Evolutionary conservation across 75 land plant genomes (phyloP).

Genomic region (Picea glauca): DNA sequence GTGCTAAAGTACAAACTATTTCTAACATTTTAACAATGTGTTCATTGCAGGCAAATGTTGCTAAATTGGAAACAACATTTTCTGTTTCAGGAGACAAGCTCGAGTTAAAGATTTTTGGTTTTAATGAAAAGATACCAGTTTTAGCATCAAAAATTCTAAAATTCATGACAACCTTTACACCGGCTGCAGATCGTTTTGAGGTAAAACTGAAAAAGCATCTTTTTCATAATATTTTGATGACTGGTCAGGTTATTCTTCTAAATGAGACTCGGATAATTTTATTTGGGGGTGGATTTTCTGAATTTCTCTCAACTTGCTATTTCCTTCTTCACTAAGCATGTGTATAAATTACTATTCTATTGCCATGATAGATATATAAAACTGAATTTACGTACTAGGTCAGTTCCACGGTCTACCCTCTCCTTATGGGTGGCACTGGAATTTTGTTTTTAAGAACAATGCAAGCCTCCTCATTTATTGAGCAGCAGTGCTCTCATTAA

Average conservation of each 20-base stretch:
- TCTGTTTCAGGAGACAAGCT: slow-evolving; percentile 64
- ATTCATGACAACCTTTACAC: slow-evolving; percentile 40
- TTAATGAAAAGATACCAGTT: slow-evolving; percentile 78
- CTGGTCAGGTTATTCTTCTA: not conserved
- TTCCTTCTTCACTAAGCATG: not conserved
- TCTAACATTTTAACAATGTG: slow-evolving; percentile 3
- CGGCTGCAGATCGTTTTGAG: slow-evolving; percentile 79
- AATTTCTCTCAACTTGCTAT: not conserved
- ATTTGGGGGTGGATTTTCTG: not conserved
- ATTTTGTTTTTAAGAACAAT: not conserved
- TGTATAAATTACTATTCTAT: not conserved
- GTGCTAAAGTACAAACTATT: not conserved
- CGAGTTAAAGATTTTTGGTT: slow-evolving; percentile 84
- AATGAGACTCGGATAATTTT: not conserved
- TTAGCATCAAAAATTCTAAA: slow-evolving; percentile 54
- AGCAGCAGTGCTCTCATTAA: not conserved
- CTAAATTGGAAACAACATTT: slow-evolving; percentile 74
- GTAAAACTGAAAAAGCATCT: slow-evolving; percentile 21
- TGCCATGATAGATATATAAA: not conserved
- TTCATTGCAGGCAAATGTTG: slow-evolving; percentile 76
- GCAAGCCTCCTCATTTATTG: not conserved
- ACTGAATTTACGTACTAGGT: not conserved
- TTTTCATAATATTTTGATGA: not conserved
- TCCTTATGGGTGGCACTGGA: not conserved
- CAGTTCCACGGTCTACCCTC: not conserved